phyloP scores from a whole-genome alignment of 139 green algal genomes.

The Picochlorum sp. region DNA sequence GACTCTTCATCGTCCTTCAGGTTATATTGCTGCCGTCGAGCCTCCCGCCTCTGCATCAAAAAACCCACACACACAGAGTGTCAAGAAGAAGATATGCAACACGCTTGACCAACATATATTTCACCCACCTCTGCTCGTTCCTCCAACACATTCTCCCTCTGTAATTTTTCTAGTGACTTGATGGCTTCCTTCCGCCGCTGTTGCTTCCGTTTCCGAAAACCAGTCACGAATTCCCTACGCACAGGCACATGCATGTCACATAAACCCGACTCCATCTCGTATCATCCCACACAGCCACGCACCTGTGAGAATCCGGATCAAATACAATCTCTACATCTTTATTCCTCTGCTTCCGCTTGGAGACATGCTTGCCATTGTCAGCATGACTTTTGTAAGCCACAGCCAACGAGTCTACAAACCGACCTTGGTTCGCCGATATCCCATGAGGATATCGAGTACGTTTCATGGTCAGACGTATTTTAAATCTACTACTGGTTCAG shows the following conservation, averaged over 20 bases:
- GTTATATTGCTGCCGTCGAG: slow-evolving; percentile 37
- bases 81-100: no score
- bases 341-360: slow-evolving; percentile 36
- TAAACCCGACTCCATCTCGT: neutral
- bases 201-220: slow-evolving; percentile 62
- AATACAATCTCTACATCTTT: slow-evolving; percentile 55
- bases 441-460: no score
- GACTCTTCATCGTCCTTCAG: neutral
- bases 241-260: neutral
- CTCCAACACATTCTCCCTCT: slow-evolving; percentile 37
- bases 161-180: slow-evolving; percentile 39
- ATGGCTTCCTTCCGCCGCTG: slow-evolving; percentile 50
- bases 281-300: slow-evolving; percentile 6
- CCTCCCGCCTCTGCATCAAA: slow-evolving; percentile 33
- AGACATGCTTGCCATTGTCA: slow-evolving; percentile 20
- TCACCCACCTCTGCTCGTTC: slow-evolving; percentile 41
- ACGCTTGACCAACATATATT: neutral
- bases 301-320: slow-evolving; percentile 53
- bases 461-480: no score
- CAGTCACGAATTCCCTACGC: slow-evolving; percentile 56
- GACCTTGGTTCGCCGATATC: no score
- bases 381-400: neutral
- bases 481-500: no score
- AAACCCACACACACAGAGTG: neutral
- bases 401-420: neutral